Evolutionary conservation across 108 stramenopile species (phyloP), one percentile per base, ranked within the genome.

Genomic region (Pseudonitzschia multistriata): DNA sequence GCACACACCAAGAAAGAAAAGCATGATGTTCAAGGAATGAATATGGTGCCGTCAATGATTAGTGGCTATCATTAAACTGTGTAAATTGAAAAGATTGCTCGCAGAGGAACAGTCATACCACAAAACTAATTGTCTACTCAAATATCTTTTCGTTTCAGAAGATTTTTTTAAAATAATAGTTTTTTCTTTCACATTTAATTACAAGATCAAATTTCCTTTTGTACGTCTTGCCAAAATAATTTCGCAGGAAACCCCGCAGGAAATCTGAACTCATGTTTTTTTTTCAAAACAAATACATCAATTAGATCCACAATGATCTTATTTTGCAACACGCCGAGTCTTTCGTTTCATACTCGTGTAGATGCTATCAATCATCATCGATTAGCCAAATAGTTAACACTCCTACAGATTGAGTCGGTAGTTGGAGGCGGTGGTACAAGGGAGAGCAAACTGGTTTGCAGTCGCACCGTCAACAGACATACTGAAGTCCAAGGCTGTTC

Each of bases 221-320:
- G 24, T 54, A 8, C 28, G n/a, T n/a, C n/a, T n/a, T n/a, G n/a
- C n/a, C n/a, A n/a, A n/a, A n/a, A n/a, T n/a, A n/a, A n/a, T n/a
- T n/a, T n/a, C n/a, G n/a, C n/a, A n/a, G n/a, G n/a, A n/a, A n/a
- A n/a, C n/a, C n/a, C n/a, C n/a, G n/a, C n/a, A n/a, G n/a, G 40
- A 42, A 42, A 42, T 13, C 40, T 42, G 13, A 42, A 13, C 40
- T 42, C 40, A 42, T 42, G 10, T 10, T 10, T 10, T 42, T 7
- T 42, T 13, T 25, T 25, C 15, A 17, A 3, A 49, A 49, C 19
- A 25, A 5, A 22, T 52, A 52, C 2, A 52, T 42, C 40, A 42
- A 42, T n/a, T 59, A 59, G 57, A 59, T 59, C 57, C 57, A 59
- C 31, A 55, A 55, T 59, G 57, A 59, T 59, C 57, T 59, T 59